Evolutionary conservation across 352 stramenopile species (phyloP), one percentile per base, ranked within the genome.

Genomic region (Pythium phragmitis): DNA sequence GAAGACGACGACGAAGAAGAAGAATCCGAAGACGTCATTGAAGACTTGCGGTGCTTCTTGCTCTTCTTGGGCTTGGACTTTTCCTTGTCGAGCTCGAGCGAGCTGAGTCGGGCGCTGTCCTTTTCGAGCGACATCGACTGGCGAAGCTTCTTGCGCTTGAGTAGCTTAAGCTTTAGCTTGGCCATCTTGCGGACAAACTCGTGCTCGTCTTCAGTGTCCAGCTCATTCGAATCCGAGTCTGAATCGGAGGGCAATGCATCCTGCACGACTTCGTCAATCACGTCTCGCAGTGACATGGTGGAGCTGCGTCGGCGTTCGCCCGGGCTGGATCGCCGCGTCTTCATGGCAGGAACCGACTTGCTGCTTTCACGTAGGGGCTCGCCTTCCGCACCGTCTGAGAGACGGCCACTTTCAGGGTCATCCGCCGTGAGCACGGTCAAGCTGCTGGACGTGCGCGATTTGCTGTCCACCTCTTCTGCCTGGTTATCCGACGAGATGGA

Each of bases 231-330:
- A 34, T 58, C 50, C 26, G 42, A 34, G 28, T 66, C 64, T 21
- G 67, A 73, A 37, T 73, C 67, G 1, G 67, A 69, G 7, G 67
- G 67, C 5, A 73, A 36, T 9, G 67, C 67, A 41, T 73, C 60
- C 8, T 69, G 67, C 8, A 73, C 67, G 54, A 73, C 67, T 17
- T 54, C 23, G 34, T 72, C 49, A 23, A 72, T 57, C 11, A 62
- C 30, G 19, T 68, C 60, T 7, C 41, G 55, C 3, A 71, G 53
- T 9, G 57, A 65, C 28, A 63, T 19, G 26, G 62, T 68, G 37
- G 62, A 68, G 12, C 46, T 54, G 19, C 62, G 62, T 16, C 43
- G 55, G 5, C 6, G 3, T 23, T 37, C 59, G 7, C 11, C 34
- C 7, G 11, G 7, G 12, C 33, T 26, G 4, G 57, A 46, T 37